These are phyloP conservation scores for Penicillium sp. DNA, from an alignment of 2,329 filamentous ascomycete genomes.

Conservation along the genomic window DNA sequence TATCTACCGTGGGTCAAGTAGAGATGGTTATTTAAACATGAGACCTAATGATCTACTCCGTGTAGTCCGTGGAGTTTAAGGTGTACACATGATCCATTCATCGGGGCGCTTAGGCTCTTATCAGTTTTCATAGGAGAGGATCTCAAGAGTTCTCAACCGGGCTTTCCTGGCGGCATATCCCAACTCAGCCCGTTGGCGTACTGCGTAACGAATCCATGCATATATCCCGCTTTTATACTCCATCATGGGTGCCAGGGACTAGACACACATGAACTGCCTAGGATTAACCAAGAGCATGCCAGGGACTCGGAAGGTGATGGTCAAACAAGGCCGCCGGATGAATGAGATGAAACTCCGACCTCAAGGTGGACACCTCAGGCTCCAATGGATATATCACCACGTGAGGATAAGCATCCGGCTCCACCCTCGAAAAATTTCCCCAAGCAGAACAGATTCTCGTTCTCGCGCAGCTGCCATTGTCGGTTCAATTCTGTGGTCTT, in stretches of 20 bases:
- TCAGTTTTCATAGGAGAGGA: slow-evolving; percentile 9
- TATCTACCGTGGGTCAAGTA: not conserved
- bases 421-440: slow-evolving; percentile 43
- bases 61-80: slow-evolving; percentile 13
- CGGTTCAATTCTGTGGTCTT: slow-evolving; percentile 24
- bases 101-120: slow-evolving; percentile 22
- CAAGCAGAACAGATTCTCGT: slow-evolving; percentile 23
- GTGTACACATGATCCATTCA: slow-evolving; percentile 21
- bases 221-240: not conserved
- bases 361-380: slow-evolving; percentile 22
- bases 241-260: not conserved
- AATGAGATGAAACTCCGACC: not conserved
- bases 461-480: slow-evolving; percentile 27
- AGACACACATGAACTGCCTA: not conserved
- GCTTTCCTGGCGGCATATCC: too few species aligned
- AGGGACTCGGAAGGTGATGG: not conserved
- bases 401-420: slow-evolving; percentile 40
- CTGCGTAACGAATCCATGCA: too few species aligned
- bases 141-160: too few species aligned
- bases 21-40: not conserved
- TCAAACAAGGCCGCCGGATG: not conserved
- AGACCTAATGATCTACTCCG: not conserved
- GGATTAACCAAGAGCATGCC: not conserved
- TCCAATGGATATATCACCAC: slow-evolving; percentile 38
- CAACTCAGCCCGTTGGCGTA: not conserved